These are phyloP conservation scores for Colletotrichum viniferum DNA, from an alignment of 2,329 filamentous ascomycete species.

Conservation along the genomic window DNA sequence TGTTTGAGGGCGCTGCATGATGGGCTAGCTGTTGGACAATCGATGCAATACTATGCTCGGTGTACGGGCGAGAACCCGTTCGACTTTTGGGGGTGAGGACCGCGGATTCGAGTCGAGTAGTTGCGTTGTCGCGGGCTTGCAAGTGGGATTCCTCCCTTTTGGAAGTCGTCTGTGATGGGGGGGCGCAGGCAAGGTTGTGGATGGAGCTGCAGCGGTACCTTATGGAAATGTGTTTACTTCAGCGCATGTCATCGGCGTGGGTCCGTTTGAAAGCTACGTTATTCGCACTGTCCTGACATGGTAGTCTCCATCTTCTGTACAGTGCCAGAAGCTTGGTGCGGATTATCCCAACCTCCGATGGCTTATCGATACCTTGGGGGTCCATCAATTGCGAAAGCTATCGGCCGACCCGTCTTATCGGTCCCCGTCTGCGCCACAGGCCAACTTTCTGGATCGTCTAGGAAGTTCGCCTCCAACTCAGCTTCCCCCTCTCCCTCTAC, in stretches of 20 bases:
- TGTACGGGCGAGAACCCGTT: not conserved
- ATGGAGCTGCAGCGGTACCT: not conserved
- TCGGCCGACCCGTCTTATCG: slow-evolving; percentile 3
- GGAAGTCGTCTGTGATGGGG: slow-evolving; percentile 10
- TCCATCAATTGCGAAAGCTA: not conserved
- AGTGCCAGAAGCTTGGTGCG: not conserved
- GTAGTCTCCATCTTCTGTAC: rapidly evolving
- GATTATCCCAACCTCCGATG: not conserved
- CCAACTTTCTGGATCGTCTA: slow-evolving; percentile 16
- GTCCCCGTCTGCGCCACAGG: slow-evolving; percentile 17
- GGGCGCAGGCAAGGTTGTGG: slow-evolving; percentile 3
- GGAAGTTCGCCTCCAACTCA: slow-evolving; percentile 8
- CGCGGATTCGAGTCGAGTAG: not conserved
- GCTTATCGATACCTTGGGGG: slow-evolving; percentile 11
- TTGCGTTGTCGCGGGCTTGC: not conserved
- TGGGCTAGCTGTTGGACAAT: slow-evolving; percentile 29
- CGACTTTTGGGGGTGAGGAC: not conserved
- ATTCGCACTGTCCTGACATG: not conserved
- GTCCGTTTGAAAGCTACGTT: not conserved
- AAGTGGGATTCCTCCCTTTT: slow-evolving; percentile 14
- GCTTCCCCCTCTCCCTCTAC: not conserved
- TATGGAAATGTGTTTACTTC: slow-evolving; percentile 34
- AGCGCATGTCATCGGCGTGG: slow-evolving; percentile 11
- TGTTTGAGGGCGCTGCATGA: slow-evolving; percentile 82
- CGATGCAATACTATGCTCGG: not conserved